Evolutionary conservation across 148 eudicot genomes (phyloP).

Genomic region (Silene uniflora): DNA sequence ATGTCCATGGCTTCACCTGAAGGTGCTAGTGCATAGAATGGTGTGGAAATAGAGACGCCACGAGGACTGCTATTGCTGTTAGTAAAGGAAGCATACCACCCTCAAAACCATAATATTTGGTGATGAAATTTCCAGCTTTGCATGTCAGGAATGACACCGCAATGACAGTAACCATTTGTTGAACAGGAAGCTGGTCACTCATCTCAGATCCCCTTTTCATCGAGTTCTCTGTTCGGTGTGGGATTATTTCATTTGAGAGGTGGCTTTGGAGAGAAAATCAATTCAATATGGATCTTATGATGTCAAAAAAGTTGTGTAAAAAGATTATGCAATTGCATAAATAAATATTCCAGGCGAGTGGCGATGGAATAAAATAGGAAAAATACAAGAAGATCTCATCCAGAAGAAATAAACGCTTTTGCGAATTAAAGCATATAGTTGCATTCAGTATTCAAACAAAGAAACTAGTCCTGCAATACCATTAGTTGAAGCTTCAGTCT

Average conservation of each 20-base stretch:
- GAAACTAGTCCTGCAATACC: conserved; percentile 36
- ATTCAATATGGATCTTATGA: neutral
- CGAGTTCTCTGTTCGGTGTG: conserved; percentile 36
- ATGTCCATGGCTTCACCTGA: conserved; percentile 76
- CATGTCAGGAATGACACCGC: conserved; percentile 73
- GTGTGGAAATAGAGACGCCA: conserved; percentile 73
- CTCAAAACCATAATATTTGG: conserved; percentile 45
- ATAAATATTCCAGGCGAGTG: too few relatives aligned
- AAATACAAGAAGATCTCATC: neutral
- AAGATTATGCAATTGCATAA: too few relatives aligned
- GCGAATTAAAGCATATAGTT: too few relatives aligned
- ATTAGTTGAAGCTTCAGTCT: conserved; percentile 40
- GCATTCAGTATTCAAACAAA: neutral
- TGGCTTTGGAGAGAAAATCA: too few relatives aligned
- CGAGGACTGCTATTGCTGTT: conserved; percentile 61
- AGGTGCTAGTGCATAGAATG: conserved; percentile 62
- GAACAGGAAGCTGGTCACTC: conserved; percentile 44
- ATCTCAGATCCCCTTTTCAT: conserved; percentile 30
- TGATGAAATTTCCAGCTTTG: conserved; percentile 51
- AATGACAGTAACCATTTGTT: conserved; percentile 65
- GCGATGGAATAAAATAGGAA: neutral
- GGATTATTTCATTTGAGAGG: conserved; percentile 8
- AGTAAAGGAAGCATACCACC: conserved; percentile 76
- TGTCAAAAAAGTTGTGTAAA: neutral
- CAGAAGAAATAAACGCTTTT: too few relatives aligned